phyloP scores from a whole-genome alignment of 2,329 filamentous ascomycete species.

The Trichoderma sp. region DNA sequence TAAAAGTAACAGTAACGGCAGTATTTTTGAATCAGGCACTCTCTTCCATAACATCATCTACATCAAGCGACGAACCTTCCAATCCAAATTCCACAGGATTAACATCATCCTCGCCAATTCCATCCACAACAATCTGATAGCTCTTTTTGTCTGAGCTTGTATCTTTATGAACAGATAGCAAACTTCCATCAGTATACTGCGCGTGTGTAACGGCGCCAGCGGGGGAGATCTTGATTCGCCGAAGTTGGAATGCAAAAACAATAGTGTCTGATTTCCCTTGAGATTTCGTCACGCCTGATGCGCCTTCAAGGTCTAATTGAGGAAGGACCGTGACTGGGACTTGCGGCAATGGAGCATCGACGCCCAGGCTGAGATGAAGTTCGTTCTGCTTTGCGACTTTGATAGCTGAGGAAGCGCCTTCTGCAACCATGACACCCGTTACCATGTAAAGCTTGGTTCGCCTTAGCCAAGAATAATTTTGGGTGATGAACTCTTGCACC shows the following conservation, averaged over 20 bases:
- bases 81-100: not conserved
- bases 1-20: too few species aligned
- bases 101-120: not conserved
- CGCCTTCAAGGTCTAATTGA: not conserved
- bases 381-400: not conserved
- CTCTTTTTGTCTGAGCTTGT: not conserved
- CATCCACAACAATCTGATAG: not conserved
- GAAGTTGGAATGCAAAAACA: conserved; percentile 10
- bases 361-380: not conserved
- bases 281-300: not conserved
- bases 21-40: not conserved
- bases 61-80: not conserved
- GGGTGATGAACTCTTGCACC: not conserved
- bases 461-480: not conserved
- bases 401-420: not conserved
- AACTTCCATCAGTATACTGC: not conserved
- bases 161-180: not conserved
- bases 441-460: conserved; percentile 4
- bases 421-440: not conserved
- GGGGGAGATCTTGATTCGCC: not conserved
- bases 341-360: not conserved
- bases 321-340: not conserved
- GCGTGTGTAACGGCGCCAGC: not conserved
- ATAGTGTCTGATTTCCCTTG: not conserved
- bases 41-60: not conserved